Evolutionary conservation across 2,329 filamentous ascomycete species (phyloP), one percentile per base, ranked within the genome.

Genomic region (Paraphaeosphaeria sporulosa): DNA sequence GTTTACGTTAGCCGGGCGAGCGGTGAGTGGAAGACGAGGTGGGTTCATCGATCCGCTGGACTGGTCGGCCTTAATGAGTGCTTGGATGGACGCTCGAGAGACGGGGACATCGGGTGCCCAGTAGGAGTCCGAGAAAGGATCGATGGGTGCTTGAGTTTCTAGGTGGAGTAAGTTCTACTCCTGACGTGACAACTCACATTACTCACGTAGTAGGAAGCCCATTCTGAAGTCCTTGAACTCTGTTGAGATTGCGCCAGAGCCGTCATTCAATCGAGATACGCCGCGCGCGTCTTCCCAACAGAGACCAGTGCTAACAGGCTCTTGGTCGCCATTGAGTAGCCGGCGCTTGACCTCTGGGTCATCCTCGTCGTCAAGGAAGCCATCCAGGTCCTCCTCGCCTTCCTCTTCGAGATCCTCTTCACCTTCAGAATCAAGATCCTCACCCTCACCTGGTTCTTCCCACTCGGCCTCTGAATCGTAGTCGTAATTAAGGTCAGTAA

Each of bases 381-480:
- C 94, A 4, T 93, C 92, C 89, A 97, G 90, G 61, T 96, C 93
- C 63, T 92, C 90, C 17, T 92, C 90, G n/a, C 88, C 90, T 12
- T 92, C 84, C 52, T 90, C 88, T 27, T 90, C 90, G 10, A 89
- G 86, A 53, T 87, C 85, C 6, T 90, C 88, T 58, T 90, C 88
- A 32, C 86, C 87, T 60, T 90, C 88, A 3, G 86, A 87, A 51
- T 85, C 80, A 2, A 90, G 77, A 59, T 91, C 88, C 68, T 90
- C 89, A 38, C 86, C 86, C 59, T 94, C 82, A 85, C 93, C 80
- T 36, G 90, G 89, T 71, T 93, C 90, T 71, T 90, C 83, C 92
- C 92, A 96, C 86, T 95, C 92, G 74, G 60, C 91, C 75, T 96
- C 92, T 3, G 91, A 94, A 71, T 95, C 92, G 72, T 94, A 93